A percentile compares a stretch with the other conserved stretches of the same genome.
These are phyloP conservation scores for Aspergillus neoniger DNA, from an alignment of 2,329 filamentous ascomycete species.

Conservation along the genomic window DNA sequence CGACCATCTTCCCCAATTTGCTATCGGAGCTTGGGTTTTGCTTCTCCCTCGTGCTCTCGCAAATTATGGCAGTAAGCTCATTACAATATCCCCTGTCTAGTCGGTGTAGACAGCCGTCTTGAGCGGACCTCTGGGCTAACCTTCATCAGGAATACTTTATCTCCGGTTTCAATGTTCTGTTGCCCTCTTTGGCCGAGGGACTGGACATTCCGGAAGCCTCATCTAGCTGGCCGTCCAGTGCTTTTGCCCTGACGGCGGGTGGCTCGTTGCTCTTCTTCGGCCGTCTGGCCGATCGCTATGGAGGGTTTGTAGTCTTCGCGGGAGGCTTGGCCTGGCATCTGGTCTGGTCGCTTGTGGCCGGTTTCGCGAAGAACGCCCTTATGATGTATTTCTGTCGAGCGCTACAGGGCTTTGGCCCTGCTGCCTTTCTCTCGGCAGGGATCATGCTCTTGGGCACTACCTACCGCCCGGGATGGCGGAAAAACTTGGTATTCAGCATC, in stretches of 20 bases:
- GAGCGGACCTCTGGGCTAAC: not conserved
- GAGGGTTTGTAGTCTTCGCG: conserved; percentile 65
- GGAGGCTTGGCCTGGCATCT: conserved; percentile 65
- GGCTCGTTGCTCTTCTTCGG: conserved; percentile 57
- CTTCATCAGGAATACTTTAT: conserved; percentile 67
- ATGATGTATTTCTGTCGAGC: conserved; percentile 76
- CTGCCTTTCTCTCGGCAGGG: conserved; percentile 69
- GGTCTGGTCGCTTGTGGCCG: conserved; percentile 68
- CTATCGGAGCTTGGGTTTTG: conserved; percentile 61
- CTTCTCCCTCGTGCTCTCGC: conserved; percentile 62
- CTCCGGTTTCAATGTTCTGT: conserved; percentile 69
- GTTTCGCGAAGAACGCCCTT: conserved; percentile 66
- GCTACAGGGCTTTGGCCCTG: conserved; percentile 71
- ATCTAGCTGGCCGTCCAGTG: conserved; percentile 55
- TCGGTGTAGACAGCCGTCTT: not conserved
- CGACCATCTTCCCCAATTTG: conserved; percentile 53
- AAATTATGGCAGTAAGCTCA: conserved; percentile 59
- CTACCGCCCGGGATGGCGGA: conserved; percentile 68
- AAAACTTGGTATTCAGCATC: conserved; percentile 66
- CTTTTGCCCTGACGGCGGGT: conserved; percentile 53
- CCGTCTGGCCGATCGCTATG: conserved; percentile 61
- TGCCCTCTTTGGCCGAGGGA: conserved; percentile 64
- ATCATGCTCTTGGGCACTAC: conserved; percentile 66
- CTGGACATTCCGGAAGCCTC: conserved; percentile 69
- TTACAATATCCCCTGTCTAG: not conserved